Percentiles rank a stretch among this genome's conserved stretches.
These are phyloP conservation scores for Trichoderma reesei DNA, from an alignment of 495 filamentous ascomycete species.

Conservation along the genomic window DNA sequence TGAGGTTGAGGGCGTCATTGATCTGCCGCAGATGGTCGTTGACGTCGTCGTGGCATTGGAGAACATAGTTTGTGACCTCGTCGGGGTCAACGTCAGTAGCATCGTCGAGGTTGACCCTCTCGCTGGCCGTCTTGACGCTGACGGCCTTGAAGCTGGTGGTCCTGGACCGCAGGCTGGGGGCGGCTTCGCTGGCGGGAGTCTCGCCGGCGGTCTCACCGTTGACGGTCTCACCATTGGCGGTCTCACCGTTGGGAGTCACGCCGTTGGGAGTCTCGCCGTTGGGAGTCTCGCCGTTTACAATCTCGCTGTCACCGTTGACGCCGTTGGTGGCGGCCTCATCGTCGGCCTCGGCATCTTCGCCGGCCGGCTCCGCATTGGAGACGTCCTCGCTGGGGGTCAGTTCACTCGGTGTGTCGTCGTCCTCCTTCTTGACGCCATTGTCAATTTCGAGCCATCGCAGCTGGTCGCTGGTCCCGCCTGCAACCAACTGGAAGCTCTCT, in stretches of 20 bases:
- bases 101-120: neutral
- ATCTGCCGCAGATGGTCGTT: neutral
- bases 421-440: neutral
- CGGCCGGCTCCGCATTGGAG: neutral
- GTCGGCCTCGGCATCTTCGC: neutral
- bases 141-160: neutral
- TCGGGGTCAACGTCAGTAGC: neutral
- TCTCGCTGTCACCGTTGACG: neutral
- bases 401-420: neutral
- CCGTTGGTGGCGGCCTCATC: neutral
- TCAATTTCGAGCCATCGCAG: slow-evolving; percentile 6
- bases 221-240: neutral
- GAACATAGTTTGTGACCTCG: neutral
- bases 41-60: neutral
- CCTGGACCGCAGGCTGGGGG: neutral
- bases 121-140: neutral
- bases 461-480: slow-evolving; percentile 4
- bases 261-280: neutral
- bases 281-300: neutral
- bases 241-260: neutral
- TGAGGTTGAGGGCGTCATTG: neutral
- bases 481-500: slow-evolving; percentile 1
- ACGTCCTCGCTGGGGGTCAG: neutral
- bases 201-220: neutral
- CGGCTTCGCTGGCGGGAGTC: neutral